These are phyloP conservation scores for Phialophora macrospora DNA, from an alignment of 2,329 filamentous ascomycete genomes.

Conservation along the genomic window DNA sequence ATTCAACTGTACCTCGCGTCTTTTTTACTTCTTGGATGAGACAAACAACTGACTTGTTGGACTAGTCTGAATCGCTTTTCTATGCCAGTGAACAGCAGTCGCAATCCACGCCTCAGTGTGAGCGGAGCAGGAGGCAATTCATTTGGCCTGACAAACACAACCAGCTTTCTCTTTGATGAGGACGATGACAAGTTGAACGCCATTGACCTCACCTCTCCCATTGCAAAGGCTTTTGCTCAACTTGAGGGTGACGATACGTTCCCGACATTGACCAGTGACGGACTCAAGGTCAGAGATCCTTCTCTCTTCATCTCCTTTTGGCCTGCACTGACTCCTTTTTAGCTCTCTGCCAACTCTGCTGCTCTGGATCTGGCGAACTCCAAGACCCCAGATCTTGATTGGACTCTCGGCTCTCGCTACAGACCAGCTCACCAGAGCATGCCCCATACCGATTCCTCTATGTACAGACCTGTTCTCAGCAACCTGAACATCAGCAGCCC, in stretches of 20 bases:
- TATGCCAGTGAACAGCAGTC: conserved; percentile 75
- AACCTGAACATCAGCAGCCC: conserved; percentile 43
- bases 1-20: not conserved
- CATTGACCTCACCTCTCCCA: conserved; percentile 57
- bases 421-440: conserved; percentile 67
- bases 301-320: conserved; percentile 2
- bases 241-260: conserved; percentile 82
- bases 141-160: conserved; percentile 77
- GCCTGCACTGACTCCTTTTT: conserved; percentile 40
- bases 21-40: conserved; percentile 10
- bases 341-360: conserved; percentile 81
- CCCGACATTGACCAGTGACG: conserved; percentile 69
- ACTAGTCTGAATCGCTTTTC: conserved; percentile 84
- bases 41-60: conserved; percentile 31
- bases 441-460: conserved; percentile 58
- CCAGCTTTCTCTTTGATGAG: conserved; percentile 83
- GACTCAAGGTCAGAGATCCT: conserved; percentile 40
- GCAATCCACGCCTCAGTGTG: conserved; percentile 32
- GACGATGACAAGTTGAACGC: conserved; percentile 69
- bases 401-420: conserved; percentile 69
- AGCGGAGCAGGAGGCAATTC: conserved; percentile 20
- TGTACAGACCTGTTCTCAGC: conserved; percentile 47
- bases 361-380: conserved; percentile 78
- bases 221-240: conserved; percentile 71
- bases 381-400: conserved; percentile 67